These are phyloP conservation scores for Letharia lupina DNA, from an alignment of 495 filamentous ascomycete genomes.

Conservation along the genomic window DNA sequence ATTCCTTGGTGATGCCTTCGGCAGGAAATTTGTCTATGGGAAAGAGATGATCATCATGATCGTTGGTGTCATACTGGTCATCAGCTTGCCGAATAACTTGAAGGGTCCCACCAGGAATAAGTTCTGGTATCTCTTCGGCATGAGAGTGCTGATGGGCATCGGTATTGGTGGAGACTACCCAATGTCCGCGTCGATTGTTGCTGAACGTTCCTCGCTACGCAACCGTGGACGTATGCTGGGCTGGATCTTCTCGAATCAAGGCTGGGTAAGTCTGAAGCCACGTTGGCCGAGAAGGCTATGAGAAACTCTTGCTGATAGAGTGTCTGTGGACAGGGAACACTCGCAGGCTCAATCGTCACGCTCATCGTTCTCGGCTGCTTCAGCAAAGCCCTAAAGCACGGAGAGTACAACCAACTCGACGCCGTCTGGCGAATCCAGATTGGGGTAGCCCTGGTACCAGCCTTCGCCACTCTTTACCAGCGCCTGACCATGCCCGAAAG, in stretches of 20 bases:
- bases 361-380: slow-evolving; percentile 66
- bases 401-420: slow-evolving; percentile 52
- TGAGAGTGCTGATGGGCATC: slow-evolving; percentile 69
- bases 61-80: slow-evolving; percentile 61
- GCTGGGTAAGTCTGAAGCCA: slow-evolving; percentile 51
- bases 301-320: too few species aligned
- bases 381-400: slow-evolving; percentile 52
- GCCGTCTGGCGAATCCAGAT: slow-evolving; percentile 78
- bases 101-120: slow-evolving; percentile 39
- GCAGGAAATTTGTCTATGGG: slow-evolving; percentile 81
- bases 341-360: slow-evolving; percentile 60
- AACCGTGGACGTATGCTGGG: slow-evolving; percentile 83
- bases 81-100: slow-evolving; percentile 43
- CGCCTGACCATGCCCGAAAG: slow-evolving; percentile 85
- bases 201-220: slow-evolving; percentile 51
- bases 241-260: slow-evolving; percentile 80
- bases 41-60: slow-evolving; percentile 85
- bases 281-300: not conserved
- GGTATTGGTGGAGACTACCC: slow-evolving; percentile 87
- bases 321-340: slow-evolving; percentile 7
- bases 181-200: slow-evolving; percentile 63
- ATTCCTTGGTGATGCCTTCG: slow-evolving; percentile 67
- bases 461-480: slow-evolving; percentile 68
- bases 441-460: slow-evolving; percentile 73
- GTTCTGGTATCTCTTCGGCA: slow-evolving; percentile 53